Base-by-base conservation (phyloP, 163 green algal genomes). In the Chlorella variabilis region DNA sequence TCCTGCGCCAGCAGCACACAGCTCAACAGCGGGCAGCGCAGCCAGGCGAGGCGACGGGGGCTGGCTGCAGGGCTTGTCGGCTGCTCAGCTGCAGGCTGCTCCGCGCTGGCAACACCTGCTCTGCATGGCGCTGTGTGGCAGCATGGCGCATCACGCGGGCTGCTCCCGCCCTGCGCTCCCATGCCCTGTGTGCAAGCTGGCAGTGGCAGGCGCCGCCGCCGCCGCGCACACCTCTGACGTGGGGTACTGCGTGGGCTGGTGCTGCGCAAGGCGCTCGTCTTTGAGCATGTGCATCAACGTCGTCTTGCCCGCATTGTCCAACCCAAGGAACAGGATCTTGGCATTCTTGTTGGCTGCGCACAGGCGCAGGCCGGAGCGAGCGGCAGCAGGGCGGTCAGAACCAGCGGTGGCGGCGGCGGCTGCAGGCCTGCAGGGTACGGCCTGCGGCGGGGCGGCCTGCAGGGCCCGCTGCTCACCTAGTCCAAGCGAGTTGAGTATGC, bases 271-370 rank as follows among this genome's bases (percentile, higher is more conserved):
- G 15, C 97, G 89, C 87, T 99, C 96, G 78, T 99, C 97, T 87
- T 99, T 99, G 13, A 99, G 89, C 97, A 99, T 99, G 87, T 99
- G 97, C 95, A 99, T 98, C 45, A 99, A 87, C 15, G 97, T 99
- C 25, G 97, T 99, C 80, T 99, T 99, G 27, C 97, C 97, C 25
- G 95, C 94, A 91, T 98, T 98, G 89, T 98, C 95, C 39, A 98
- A 88, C 45, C 95, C 95, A 86, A 99, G 83, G 79, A 99, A 99
- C 31, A 99, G 80, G 78, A 99, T 99, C 89, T 99, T 99, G 42
- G 96, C 97, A 83, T 98, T 98, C 90, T 99, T 99, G 87, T 98
- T 98, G 89, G 96, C 73, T 80, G 73, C 56, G 41, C 51, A 80
- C 27, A 66, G 54, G 5, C 34, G 33, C 48, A n/a, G 54, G 54